Base-by-base conservation (phyloP, 495 filamentous ascomycete species). In the Physcia stellaris region DNA sequence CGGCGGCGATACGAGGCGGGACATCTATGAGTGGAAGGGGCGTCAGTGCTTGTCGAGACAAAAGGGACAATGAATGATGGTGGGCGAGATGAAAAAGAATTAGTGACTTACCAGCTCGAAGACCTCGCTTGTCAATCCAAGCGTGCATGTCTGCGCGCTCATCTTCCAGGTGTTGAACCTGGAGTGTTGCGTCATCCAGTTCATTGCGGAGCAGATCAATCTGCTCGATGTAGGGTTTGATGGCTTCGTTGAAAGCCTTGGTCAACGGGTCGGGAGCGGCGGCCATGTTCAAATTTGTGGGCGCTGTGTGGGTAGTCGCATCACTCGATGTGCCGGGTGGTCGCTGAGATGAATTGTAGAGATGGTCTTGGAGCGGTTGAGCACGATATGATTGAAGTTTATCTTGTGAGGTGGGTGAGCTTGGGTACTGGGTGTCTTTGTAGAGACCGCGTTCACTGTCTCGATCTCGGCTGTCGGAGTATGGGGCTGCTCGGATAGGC, bases 91-190 rank as follows among this genome's bases (percentile, higher is more conserved):
- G 16, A 22, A 7, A n/a, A 19, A 18, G 15, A 27, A 21, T 13
- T 20, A 13, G 11, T 18, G 10, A 47, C 59, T 51, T 51, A 68
- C 64, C 64, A 33, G 64, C 64, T 50, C 65, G 48, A 21, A 67
- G 46, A 11, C 65, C 65, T 7, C 65, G 52, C 55, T 68, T 68
- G 51, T 68, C 65, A 33, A 68, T 68, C 65, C 65, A 68, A 18
- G 57, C 47, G 46, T 63, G 57, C 47, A 68, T 61, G 41, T 68
- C 65, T 18, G 50, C 46, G 23, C 63, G 47, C 55, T 66, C 58
- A 37, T 52, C 48, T 54, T 68, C 64, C 26, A 67, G 45, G 43
- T 57, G 50, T 41, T 66, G 57, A 21, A 67, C 46, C 38, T 57
- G 64, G 17, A 51, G 46, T 22, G 52, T 53, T 39, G 62, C 48